phyloP scores from a whole-genome alignment of 148 eudicot genomes.

The Pharnaceum exiguum region DNA sequence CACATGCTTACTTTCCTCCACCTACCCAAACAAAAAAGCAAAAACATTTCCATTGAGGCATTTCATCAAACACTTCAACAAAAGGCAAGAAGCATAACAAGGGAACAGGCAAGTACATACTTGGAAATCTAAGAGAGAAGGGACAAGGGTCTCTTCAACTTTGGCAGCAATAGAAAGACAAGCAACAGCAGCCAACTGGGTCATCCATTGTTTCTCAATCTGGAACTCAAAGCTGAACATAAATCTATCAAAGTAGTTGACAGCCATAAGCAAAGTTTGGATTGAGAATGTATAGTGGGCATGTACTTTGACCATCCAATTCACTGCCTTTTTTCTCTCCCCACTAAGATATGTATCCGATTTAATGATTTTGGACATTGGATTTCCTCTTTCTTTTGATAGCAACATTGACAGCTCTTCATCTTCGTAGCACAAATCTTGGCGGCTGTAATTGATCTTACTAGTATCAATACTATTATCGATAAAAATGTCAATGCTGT shows the following conservation, averaged over 20 bases:
- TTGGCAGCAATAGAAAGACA: slow-evolving; percentile 66
- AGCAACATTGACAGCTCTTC: slow-evolving; percentile 43
- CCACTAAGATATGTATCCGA: slow-evolving; percentile 10
- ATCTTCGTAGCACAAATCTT: slow-evolving; percentile 49
- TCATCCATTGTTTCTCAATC: slow-evolving; percentile 48
- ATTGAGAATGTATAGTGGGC: slow-evolving; percentile 34
- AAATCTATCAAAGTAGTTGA: slow-evolving; percentile 51
- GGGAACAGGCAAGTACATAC: slow-evolving; percentile 28
- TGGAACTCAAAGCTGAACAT: slow-evolving; percentile 31
- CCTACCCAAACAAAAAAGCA: slow-evolving; percentile 29
- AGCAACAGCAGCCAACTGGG: slow-evolving; percentile 50
- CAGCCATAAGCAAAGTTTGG: slow-evolving; percentile 43
- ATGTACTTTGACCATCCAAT: slow-evolving; percentile 32
- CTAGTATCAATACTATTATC: too few relatives aligned
- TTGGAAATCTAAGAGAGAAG: slow-evolving; percentile 57
- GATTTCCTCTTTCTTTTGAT: slow-evolving; percentile 28
- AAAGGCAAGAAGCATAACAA: background rate
- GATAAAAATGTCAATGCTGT: too few relatives aligned
- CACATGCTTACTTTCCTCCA: slow-evolving; percentile 48
- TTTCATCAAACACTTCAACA: background rate
- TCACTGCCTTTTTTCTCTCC: slow-evolving; percentile 26
- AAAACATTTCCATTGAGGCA: background rate
- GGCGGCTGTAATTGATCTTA: too few relatives aligned
- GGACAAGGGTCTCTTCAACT: slow-evolving; percentile 58
- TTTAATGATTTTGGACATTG: background rate